Base-by-base conservation (phyloP, 1,284 basidiomycete species). In the Testicularia cyperi region DNA sequence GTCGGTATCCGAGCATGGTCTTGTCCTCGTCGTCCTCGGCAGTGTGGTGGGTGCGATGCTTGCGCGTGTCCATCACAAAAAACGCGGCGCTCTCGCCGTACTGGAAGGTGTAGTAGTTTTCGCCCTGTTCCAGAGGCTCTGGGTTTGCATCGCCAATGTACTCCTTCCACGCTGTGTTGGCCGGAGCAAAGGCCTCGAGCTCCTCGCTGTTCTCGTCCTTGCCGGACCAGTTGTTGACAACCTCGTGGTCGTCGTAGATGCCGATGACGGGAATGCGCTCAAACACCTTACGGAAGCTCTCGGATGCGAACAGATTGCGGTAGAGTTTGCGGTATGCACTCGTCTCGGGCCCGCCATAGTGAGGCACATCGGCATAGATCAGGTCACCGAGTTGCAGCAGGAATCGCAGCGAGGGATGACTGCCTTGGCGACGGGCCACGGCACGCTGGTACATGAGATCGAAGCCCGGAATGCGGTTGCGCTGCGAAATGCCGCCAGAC, bases 51-150 rank as follows among this genome's bases (percentile, higher is more conserved):
- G 82, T 82, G 23, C 88, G 83, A 69, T 88, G 83, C 13, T 82
- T 81, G 12, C 87, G 81, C 6, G 86, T 87, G 77, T 90, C 88
- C 79, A 86, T 79, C 20, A 89, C 86, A 77, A 90, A 90, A 77
- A 88, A 90, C 0, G 86, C 85, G 3, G 60, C 63, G 26, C 58
- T 51, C 22, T 65, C 62, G 32, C 72, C 72, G 43, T 70, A 67
- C 22, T 61, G 60, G 60, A 75, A 72, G 14, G 68, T 67, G 65
- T 82, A 88, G 71, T 86, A 87, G 66, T 84, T 80, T 37, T 81
- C 79, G 21, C 80, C 83, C 5, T 78, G 64, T 20, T 64, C 45
- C 7, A 42, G 66, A 54, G 85, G 70, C 44, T 85, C 82, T 54
- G 83, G 85, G 71, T 89, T 90, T 10, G 81, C 83, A 20, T 82